Evolutionary conservation across 495 filamentous ascomycete species (phyloP), one percentile per base, ranked within the genome.

Genomic region (Penicillium chermesinum): DNA sequence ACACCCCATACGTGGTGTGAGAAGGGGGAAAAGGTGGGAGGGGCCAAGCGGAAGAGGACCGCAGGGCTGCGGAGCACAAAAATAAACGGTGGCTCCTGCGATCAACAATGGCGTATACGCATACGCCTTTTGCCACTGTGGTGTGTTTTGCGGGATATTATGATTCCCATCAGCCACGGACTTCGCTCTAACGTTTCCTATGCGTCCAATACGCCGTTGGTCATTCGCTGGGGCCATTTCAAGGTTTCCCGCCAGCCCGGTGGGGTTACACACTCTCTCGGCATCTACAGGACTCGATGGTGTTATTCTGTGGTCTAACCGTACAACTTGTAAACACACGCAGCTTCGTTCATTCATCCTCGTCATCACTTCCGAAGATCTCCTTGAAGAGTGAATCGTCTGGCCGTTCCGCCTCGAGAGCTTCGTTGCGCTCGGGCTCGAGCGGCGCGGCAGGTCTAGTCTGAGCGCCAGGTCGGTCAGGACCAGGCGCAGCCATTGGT

Each of bases 311-410:
- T 27, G 10, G 15, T 15, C 35, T 9, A 17, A 40, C 12, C 13
- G 13, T 40, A 16, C 8, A 40, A 17, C 6, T 40, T 33, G 13
- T 13, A 32, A 32, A 3, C 21, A 20, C 32, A 33, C n/a, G n/a
- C 15, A 17, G 39, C 27, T 20, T 50, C 32, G 10, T 33, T 50
- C 46, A 12, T 88, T 30, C 85, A 51, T 91, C 85, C 56, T 88
- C 86, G 46, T 85, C 87, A 61, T 85, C 82, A 65, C 87, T 88
- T 7, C 91, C 93, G 74, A 98, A 98, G 13, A 98, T 89, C 16
- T 89, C 89, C 62, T 83, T 87, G 59, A 98, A 94, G 2, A 96
- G 84, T n/a, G 85, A 89, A 38, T 96, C 91, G 2, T 84, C 85
- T 3, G 91, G 88, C 46, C 83, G 82, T 54, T 85, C 77, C 0